Percentiles rank a stretch among this genome's conserved stretches.
Evolutionary conservation across 495 filamentous ascomycete genomes (phyloP).

Genomic region (Hypoxylon fragiforme): DNA sequence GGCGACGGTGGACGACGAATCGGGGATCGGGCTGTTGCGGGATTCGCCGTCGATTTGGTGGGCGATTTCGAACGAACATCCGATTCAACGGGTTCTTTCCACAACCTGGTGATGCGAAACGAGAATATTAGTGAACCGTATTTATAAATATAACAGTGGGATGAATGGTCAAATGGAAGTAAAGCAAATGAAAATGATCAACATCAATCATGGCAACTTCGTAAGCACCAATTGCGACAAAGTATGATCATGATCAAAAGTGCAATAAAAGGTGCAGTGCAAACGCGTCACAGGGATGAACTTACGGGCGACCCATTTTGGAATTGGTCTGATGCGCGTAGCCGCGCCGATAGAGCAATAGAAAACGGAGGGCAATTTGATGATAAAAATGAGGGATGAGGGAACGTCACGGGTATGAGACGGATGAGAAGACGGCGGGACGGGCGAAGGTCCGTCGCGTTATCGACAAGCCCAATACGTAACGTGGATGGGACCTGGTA

Average conservation of each 20-base stretch:
- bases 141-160: too few species aligned
- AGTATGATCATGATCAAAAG: not conserved
- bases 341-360: conserved; percentile 7
- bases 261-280: not conserved
- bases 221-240: not conserved
- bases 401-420: too few species aligned
- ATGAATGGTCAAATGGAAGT: not conserved
- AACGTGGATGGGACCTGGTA: not conserved
- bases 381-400: too few species aligned
- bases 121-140: conserved; percentile 7
- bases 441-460: not conserved
- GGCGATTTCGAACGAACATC: conserved; percentile 32
- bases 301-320: conserved; percentile 83
- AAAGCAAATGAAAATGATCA: not conserved
- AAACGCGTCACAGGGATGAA: conserved; percentile 38
- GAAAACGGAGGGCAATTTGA: not conserved
- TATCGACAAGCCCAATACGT: not conserved
- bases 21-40: conserved; percentile 67
- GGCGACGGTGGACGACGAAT: conserved; percentile 70
- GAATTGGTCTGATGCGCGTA: conserved; percentile 17
- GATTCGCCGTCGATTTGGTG: not conserved
- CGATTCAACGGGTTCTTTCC: conserved; percentile 45
- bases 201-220: not conserved
- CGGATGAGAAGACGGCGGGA: not conserved
- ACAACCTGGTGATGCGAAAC: conserved; percentile 46